Evolutionary conservation across 345 rosid genomes (phyloP).

Genomic region (Capsella bursapastoris): DNA sequence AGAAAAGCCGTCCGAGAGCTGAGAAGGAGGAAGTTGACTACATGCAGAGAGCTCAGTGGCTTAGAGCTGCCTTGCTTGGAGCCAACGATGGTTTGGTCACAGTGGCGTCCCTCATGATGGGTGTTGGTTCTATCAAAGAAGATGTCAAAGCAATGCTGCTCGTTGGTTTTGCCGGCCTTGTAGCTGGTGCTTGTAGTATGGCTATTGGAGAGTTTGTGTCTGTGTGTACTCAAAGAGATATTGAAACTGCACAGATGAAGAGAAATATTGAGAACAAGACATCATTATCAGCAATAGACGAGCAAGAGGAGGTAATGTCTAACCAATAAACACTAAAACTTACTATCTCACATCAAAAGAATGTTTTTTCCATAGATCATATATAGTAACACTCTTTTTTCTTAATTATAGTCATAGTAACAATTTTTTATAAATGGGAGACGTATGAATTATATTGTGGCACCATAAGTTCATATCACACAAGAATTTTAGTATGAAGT

Average conservation of each 20-base stretch:
- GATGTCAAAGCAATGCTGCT: conserved; percentile 71
- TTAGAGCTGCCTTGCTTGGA: conserved; percentile 80
- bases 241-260: conserved; percentile 61
- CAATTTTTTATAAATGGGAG: neutral
- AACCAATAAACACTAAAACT: neutral
- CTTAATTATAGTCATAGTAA: neutral
- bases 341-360: neutral
- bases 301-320: conserved; percentile 39
- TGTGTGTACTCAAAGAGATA: conserved; percentile 72
- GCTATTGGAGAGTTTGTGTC: conserved; percentile 89
- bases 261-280: conserved; percentile 44
- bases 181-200: conserved; percentile 86
- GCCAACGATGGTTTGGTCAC: conserved; percentile 86
- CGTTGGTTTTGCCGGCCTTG: conserved; percentile 72
- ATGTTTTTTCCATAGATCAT: neutral
- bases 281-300: conserved; percentile 40
- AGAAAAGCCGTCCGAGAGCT: conserved; percentile 24
- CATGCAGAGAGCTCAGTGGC: conserved; percentile 78
- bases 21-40: conserved; percentile 51
- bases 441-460: too few species aligned
- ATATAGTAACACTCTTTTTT: neutral
- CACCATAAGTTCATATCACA: too few species aligned
- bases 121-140: conserved; percentile 67
- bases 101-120: conserved; percentile 82
- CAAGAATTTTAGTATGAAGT: too few species aligned